phyloP scores from a whole-genome alignment of 2,329 filamentous ascomycete species.

The Ceratocystis colombiana region DNA sequence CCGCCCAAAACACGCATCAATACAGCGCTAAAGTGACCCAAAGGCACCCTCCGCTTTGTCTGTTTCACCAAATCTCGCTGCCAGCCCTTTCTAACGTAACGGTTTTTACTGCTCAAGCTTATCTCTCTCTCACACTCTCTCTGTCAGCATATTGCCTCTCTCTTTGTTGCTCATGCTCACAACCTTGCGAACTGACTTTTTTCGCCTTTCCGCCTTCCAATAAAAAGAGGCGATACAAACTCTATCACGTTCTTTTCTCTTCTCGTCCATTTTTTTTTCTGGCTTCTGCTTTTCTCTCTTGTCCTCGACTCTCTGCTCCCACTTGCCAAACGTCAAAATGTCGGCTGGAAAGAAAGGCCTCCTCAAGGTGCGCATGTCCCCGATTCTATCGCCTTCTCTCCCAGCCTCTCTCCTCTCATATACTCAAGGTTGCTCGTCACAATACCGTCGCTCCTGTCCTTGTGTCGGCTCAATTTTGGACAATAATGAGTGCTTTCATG shows the following conservation, averaged over 20 bases:
- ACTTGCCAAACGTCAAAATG: constrained; percentile 42
- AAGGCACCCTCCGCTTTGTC: background rate
- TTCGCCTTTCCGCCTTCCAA: background rate
- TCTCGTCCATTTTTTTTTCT: constrained; percentile 5
- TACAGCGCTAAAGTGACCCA: background rate
- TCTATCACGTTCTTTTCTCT: constrained; percentile 11
- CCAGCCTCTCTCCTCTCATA: too few relatives aligned
- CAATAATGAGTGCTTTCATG: background rate
- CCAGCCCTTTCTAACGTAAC: background rate
- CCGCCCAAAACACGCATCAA: background rate
- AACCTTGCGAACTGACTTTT: background rate
- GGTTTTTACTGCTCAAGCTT: constrained; percentile 14
- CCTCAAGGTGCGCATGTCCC: constrained; percentile 55
- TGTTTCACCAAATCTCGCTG: constrained; percentile 1
- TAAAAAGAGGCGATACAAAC: constrained; percentile 1
- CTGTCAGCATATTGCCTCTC: background rate
- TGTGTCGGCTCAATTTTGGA: background rate
- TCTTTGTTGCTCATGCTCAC: background rate
- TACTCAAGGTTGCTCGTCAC: background rate
- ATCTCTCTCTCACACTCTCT: background rate
- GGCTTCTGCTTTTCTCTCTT: background rate
- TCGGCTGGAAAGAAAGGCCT: constrained; percentile 81
- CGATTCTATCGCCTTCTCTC: constrained; percentile 19
- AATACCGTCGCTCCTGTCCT: background rate
- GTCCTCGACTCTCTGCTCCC: background rate